phyloP scores from a whole-genome alignment of 371 early-diverging fungal genomes.

The Pancytospora philotis region DNA sequence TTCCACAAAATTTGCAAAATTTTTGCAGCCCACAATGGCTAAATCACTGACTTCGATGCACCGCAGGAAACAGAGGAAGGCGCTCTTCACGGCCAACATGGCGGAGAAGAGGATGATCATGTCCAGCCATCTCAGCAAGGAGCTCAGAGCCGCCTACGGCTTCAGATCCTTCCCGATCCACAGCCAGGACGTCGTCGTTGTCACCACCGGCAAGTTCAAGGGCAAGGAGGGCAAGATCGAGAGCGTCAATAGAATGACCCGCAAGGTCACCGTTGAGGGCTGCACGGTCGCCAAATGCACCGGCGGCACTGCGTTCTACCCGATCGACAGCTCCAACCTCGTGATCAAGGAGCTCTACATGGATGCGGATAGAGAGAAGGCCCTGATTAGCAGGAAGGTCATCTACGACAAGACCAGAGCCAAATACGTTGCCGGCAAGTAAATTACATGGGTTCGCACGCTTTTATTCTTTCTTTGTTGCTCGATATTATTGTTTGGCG shows the following conservation, averaged over 20 bases:
- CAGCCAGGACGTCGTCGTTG: slow-evolving; percentile 53
- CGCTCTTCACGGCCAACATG: slow-evolving; percentile 49
- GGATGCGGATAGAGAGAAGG: slow-evolving; percentile 47
- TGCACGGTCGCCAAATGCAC: slow-evolving; percentile 46
- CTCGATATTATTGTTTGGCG: too few species aligned
- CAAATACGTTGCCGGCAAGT: slow-evolving; percentile 4
- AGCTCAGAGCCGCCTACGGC: slow-evolving; percentile 49
- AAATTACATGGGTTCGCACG: background rate
- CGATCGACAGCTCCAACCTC: slow-evolving; percentile 56
- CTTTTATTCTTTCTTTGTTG: background rate
- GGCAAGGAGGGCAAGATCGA: slow-evolving; percentile 53
- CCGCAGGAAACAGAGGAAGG: slow-evolving; percentile 59
- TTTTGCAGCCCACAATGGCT: slow-evolving; percentile 48
- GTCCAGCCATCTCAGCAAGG: slow-evolving; percentile 52
- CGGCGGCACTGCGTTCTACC: slow-evolving; percentile 43
- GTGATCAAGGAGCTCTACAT: slow-evolving; percentile 50
- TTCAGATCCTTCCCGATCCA: slow-evolving; percentile 53
- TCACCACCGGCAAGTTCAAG: slow-evolving; percentile 52
- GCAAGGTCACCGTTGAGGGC: slow-evolving; percentile 55
- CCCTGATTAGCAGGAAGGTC: slow-evolving; percentile 47
- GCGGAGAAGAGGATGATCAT: slow-evolving; percentile 51
- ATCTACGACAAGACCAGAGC: slow-evolving; percentile 16
- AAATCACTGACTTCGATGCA: slow-evolving; percentile 47
- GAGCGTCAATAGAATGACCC: slow-evolving; percentile 43
- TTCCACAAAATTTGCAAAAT: slow-evolving; percentile 27